Base-by-base conservation (phyloP, 208 protist genomes). In the Balamuthia mandrillaris region DNA sequence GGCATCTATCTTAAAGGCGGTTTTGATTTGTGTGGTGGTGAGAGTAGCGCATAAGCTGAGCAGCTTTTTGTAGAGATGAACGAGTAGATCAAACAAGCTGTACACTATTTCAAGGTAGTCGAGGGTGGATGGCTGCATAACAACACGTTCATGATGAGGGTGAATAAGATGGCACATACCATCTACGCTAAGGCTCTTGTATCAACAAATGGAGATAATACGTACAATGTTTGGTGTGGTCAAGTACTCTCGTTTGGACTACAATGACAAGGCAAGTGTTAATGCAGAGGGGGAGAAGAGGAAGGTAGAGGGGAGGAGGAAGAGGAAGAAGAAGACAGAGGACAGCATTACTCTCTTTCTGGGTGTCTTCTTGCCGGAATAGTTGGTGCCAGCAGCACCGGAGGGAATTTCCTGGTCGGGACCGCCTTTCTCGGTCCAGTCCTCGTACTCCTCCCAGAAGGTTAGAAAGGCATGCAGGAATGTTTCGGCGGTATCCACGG, bases 51-150 rank as follows among this genome's bases (percentile, higher is more conserved):
- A 41, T 29, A 78, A 21, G 45, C n/a, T n/a, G n/a, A n/a, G n/a
- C n/a, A 78, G 58, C 68, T 78, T 78, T 47, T 78, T 78, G 45
- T 78, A 78, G 27, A 78, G 45, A 35, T 78, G 68, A 41, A 58
- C 68, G 6, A 78, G 24, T 47, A 78, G 29, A 58, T 78, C 68
- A 47, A 41, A 78, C 6, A 78, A 16, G 10, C 27, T 78, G 45
- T 58, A 78, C 31, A 78, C 58, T 18, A 78, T 47, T 33, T 78
- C 68, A 18, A 78, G 58, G 27, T 78, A 78, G 68, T 78, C 68
- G 27, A 78, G 27, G 29, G 51, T 78, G 68, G 68, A 78, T 14
- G 68, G 68, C 68, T 78, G 68, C n/a, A 3, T 9, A n/a, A 27
- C 37, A 54, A 4, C 44, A 16, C 65, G 14, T 12, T 16, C 41